Conservation (phyloP, 495 filamentous ascomycete species). For the Neurospora sp. region DNA sequence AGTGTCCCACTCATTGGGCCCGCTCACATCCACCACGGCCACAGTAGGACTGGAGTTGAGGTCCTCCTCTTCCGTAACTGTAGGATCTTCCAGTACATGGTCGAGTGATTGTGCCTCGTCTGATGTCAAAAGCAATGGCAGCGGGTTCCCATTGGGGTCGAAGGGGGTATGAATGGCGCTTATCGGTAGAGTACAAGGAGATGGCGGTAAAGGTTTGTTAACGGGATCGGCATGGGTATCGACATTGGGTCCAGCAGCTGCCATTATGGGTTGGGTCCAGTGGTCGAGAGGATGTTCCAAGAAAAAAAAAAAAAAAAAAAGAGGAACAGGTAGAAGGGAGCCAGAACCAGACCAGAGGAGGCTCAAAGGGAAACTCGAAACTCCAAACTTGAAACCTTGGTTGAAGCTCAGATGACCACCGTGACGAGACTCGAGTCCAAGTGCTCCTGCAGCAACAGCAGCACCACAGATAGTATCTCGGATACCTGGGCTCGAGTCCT, state of each 20-base stretch:
- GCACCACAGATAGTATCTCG: neutral
- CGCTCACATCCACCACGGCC: constrained; percentile 11
- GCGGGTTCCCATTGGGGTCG: neutral
- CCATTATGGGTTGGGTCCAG: neutral
- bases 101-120: neutral
- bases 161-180: neutral
- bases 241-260: neutral
- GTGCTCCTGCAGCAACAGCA: neutral
- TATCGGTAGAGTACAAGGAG: neutral
- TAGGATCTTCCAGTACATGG: neutral
- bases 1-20: constrained; percentile 22
- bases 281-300: neutral
- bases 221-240: neutral
- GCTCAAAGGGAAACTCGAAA: neutral
- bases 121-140: constrained; percentile 8
- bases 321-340: neutral
- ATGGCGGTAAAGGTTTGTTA: constrained; percentile 1
- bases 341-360: neutral
- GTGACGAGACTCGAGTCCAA: neutral
- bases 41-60: neutral
- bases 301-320: neutral
- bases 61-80: neutral
- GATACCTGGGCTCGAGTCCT: neutral
- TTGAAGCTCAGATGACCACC: neutral
- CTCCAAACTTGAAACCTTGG: neutral